Percentiles rank a stretch among this genome's conserved stretches.
phyloP scores from a whole-genome alignment of 2,329 filamentous ascomycete genomes.

The Alternaria novae-zelandiae region DNA sequence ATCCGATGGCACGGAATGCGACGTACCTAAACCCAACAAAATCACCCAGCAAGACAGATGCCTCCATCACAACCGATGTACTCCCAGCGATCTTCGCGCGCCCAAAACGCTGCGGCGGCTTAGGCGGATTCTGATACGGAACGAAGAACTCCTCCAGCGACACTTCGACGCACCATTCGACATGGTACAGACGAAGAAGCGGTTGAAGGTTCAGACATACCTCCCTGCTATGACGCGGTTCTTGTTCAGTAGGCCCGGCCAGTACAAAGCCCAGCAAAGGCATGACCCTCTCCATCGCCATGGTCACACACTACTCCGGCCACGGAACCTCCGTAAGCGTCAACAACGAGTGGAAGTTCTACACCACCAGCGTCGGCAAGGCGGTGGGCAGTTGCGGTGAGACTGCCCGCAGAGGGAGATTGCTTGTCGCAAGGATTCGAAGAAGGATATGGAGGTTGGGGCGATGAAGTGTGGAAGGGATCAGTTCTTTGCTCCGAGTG shows the following conservation, averaged over 20 bases:
- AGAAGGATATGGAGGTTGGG: not conserved
- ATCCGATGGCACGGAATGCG: not conserved
- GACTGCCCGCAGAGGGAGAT: not conserved
- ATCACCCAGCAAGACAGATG: too few species aligned
- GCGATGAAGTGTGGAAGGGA: not conserved
- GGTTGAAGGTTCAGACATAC: constrained; percentile 76
- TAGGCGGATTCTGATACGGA: constrained; percentile 62
- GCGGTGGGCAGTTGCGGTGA: not conserved
- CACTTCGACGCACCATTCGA: constrained; percentile 85
- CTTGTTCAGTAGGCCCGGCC: constrained; percentile 63
- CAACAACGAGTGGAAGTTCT: not conserved
- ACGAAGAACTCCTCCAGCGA: constrained; percentile 58
- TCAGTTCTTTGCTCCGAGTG: not conserved
- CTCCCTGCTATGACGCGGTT: constrained; percentile 86
- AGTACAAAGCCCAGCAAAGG: not conserved
- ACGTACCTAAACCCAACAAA: not conserved
- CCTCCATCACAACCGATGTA: too few species aligned
- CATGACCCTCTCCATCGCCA: not conserved
- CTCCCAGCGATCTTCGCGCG: too few species aligned
- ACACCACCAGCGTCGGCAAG: not conserved
- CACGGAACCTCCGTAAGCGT: not conserved
- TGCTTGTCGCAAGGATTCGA: not conserved
- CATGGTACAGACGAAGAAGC: constrained; percentile 77
- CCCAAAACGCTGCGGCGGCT: too few species aligned
- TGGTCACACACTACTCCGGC: not conserved